phyloP scores from a whole-genome alignment of 352 stramenopile species.

The Lagenidium giganteum region DNA sequence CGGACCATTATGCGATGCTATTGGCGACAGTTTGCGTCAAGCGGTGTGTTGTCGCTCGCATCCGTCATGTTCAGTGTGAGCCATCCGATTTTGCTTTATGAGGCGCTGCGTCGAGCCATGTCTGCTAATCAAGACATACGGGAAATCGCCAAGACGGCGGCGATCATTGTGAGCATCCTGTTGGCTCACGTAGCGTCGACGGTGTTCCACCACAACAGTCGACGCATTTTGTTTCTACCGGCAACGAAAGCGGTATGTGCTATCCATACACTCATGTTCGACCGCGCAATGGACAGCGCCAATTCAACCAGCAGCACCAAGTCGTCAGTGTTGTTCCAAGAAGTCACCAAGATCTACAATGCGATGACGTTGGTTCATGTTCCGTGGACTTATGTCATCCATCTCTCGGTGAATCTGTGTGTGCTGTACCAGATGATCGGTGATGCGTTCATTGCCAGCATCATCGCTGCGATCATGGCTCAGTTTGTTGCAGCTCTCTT shows the following conservation, averaged over 20 bases:
- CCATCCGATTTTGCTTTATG: slow-evolving; percentile 17
- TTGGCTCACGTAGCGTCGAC: not conserved
- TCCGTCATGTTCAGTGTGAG: slow-evolving; percentile 8
- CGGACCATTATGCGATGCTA: slow-evolving; percentile 13
- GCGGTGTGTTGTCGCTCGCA: slow-evolving; percentile 6
- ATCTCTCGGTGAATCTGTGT: slow-evolving; percentile 6
- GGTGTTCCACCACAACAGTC: slow-evolving; percentile 9
- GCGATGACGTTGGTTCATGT: slow-evolving; percentile 12
- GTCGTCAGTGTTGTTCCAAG: slow-evolving; percentile 12
- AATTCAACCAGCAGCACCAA: slow-evolving; percentile 2
- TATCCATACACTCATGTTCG: slow-evolving; percentile 16
- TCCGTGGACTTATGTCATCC: slow-evolving; percentile 9
- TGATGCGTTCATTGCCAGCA: slow-evolving; percentile 14
- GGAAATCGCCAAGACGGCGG: no score
- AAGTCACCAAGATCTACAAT: slow-evolving; percentile 17
- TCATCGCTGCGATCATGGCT: slow-evolving; percentile 8
- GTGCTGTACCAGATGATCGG: slow-evolving; percentile 16
- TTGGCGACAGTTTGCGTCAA: slow-evolving; percentile 6
- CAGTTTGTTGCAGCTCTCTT: slow-evolving; percentile 12
- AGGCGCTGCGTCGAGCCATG: slow-evolving; percentile 10
- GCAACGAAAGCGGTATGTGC: slow-evolving; percentile 10
- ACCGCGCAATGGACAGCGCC: slow-evolving; percentile 3
- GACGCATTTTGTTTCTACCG: slow-evolving; percentile 3
- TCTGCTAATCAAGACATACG: not conserved
- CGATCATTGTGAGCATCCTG: slow-evolving; percentile 4